Evolutionary conservation across 2,329 filamentous ascomycete species (phyloP), one percentile per base, ranked within the genome.

Genomic region (Talaromyces sp.): DNA sequence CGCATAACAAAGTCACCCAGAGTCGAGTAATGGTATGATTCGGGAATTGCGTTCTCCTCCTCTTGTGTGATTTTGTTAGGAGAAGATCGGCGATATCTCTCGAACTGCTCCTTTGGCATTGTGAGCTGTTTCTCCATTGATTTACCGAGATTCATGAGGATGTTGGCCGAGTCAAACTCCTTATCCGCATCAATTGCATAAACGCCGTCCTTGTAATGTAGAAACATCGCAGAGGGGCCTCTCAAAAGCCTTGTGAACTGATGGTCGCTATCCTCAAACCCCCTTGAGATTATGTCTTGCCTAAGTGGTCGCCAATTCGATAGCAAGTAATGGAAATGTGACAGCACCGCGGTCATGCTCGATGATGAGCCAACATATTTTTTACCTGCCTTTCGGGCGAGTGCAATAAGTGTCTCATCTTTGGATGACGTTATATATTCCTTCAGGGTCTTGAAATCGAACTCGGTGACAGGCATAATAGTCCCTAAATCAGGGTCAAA

Each of bases 121-220:
- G 95, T 98, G 33, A 99, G 84, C 35, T 98, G 85, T 78, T 98
- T 97, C 78, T 99, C 95, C 88, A 99, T 93, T 0, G 93, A 97
- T 73, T 96, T 95, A 14, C 95, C 95, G 16, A 99, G 85, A 84
- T 94, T 92, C 78, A 90, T 95, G 59, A 99, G 84, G 37, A 99
- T 87, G 69, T 92, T 98, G 37, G 91, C 90, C 8, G 82, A 85
- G 71, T 97, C 93, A 70, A 87, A 95, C 74, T 97, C 86, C 79
- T 98, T 99, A 78, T 99, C 95, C 0, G 93, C 92, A 75, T 99
- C 95, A 66, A 99, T 95, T 5, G 94, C 93, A 75, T 99, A 99
- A 0, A 88, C 86, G 1, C 93, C 94, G 73, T 97, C 86, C 69
- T 91, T 90, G 78, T 89, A 91, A 60, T 91, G 87, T 16, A 97